Conservation (phyloP, 1,284 basidiomycete genomes). For the Pseudozyma flocculosa region DNA sequence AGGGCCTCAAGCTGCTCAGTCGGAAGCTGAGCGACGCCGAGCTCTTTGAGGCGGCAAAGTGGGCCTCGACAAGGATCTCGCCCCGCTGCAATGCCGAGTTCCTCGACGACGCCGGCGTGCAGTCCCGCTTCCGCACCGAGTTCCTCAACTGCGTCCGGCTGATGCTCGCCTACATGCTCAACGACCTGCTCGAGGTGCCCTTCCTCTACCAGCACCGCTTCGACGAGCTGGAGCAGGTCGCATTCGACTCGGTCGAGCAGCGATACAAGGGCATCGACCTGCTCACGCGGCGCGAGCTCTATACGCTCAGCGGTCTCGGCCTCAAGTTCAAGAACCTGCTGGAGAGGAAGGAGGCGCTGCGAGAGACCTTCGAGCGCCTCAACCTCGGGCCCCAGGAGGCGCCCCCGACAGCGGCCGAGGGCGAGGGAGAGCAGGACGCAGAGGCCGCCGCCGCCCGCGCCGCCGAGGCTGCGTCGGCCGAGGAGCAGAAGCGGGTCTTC, state of each 20-base stretch:
- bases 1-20: constrained; percentile 65
- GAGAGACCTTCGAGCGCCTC: constrained; percentile 41
- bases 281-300: constrained; percentile 49
- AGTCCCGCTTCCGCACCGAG: constrained; percentile 67
- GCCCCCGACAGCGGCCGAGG: constrained; percentile 65
- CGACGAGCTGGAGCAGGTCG: constrained; percentile 79
- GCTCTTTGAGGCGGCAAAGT: constrained; percentile 78
- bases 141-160: constrained; percentile 78
- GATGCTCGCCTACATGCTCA: constrained; percentile 79
- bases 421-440: constrained; percentile 71
- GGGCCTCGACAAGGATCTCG: constrained; percentile 86
- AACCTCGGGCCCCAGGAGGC: constrained; percentile 56
- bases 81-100: constrained; percentile 65
- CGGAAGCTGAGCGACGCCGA: constrained; percentile 68
- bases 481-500: constrained; percentile 23
- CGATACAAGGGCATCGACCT: constrained; percentile 35
- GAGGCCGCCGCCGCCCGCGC: constrained; percentile 4
- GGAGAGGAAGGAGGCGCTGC: constrained; percentile 47
- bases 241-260: constrained; percentile 22
- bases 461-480: constrained; percentile 2
- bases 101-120: constrained; percentile 64
- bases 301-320: constrained; percentile 70
- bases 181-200: constrained; percentile 85
- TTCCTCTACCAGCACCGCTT: constrained; percentile 92
- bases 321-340: constrained; percentile 55